Base-by-base conservation (phyloP, 1,284 basidiomycete genomes). In the Taiwanofungus camphoratus region DNA sequence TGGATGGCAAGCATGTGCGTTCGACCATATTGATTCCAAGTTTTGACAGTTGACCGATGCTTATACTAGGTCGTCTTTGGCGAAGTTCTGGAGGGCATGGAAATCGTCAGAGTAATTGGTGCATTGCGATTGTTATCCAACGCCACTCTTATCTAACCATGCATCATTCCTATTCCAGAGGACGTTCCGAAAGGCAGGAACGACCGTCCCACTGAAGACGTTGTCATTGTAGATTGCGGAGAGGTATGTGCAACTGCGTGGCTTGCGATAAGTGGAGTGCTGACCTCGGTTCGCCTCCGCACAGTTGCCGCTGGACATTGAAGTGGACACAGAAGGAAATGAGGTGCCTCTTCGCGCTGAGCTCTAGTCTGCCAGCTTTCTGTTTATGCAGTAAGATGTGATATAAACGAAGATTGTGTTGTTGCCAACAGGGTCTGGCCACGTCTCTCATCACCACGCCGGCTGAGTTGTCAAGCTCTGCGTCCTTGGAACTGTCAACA, bases 261-360 rank as follows among this genome's bases (percentile, higher is more conserved):
- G n/a, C n/a, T n/a, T n/a, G n/a, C n/a, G n/a, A n/a, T n/a, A n/a
- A n/a, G n/a, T n/a, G n/a, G n/a, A n/a, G n/a, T n/a, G 16, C 42
- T n/a, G 12, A 19, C 18, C 20, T 32, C 33, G 20, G n/a, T 24
- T 23, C 27, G 11, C 11, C 31, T 41, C 29, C 21, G 33, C 44
- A 27, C 53, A 91, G 86, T 69, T 92, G 40, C 68, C 70, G 30
- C 62, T 91, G 31, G 83, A 87, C 42, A 42, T 66, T 23, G 72
- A 68, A 45, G 63, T 67, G 30, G 85, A 87, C 55, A 73, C 70
- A 47, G 71, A 82, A 43, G 87, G 82, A 60, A 84, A 88, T 53
- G 73, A 93, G 88, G 88, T 93, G 81, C 92, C 90, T 71, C 68
- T 89, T 60, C 90, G 81, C 59, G 82, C 78, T 78, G 92, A 96